phyloP scores from a whole-genome alignment of 1,139 yeast species.

The Zhuliangozyma parablackwelliae region DNA sequence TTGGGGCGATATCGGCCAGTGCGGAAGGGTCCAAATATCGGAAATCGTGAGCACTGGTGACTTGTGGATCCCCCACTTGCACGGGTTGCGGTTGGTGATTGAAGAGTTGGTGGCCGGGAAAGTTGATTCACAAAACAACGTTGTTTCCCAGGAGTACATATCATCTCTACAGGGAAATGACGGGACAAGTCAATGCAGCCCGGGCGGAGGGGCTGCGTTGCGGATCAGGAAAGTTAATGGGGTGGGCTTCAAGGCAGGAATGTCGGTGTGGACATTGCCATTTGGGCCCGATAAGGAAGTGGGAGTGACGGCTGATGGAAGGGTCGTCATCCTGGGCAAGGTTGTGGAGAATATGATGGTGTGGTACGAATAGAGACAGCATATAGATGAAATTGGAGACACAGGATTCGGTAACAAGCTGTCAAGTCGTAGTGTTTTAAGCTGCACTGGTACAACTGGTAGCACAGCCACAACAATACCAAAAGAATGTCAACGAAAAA shows the following conservation, averaged over 20 bases:
- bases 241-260: conserved; percentile 18
- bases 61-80: conserved; percentile 33
- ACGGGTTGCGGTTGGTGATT: conserved; percentile 30
- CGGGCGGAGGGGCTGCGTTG: conserved; percentile 13
- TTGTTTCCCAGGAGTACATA: conserved; percentile 24
- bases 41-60: conserved; percentile 19
- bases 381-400: too few species aligned
- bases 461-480: neutral
- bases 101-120: conserved; percentile 32
- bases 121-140: conserved; percentile 26
- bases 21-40: conserved; percentile 21
- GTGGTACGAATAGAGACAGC: conserved; percentile 14
- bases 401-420: too few species aligned
- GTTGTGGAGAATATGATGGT: conserved; percentile 34
- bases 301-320: conserved; percentile 21
- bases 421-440: too few species aligned
- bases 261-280: conserved; percentile 28
- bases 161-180: conserved; percentile 11
- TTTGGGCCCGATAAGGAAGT: conserved; percentile 13
- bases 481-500: neutral
- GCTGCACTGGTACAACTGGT: too few species aligned
- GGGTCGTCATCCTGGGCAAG: conserved; percentile 28
- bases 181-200: conserved; percentile 4
- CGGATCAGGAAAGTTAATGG: conserved; percentile 37
- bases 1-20: conserved; percentile 28